A percentile compares a stretch with the other conserved stretches of the same genome.
Evolutionary conservation across 2,329 filamentous ascomycete genomes (phyloP).

Genomic region (Tolypocladium capitatum): DNA sequence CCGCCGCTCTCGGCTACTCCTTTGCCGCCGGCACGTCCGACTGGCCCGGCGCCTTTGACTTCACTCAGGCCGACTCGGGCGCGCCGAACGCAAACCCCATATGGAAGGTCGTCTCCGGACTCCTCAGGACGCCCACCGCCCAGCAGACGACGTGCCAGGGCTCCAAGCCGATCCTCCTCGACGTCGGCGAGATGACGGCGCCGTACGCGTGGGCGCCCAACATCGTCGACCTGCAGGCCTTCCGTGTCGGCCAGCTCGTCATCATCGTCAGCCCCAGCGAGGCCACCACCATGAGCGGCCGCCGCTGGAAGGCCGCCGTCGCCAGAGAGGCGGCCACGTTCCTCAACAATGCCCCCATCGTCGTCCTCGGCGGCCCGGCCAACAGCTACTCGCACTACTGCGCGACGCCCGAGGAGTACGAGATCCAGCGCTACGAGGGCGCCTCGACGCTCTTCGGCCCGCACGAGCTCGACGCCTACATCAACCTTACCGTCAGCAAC

Average conservation of each 20-base stretch:
- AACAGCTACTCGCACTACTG: slow-evolving; percentile 86
- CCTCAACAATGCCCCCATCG: slow-evolving; percentile 45
- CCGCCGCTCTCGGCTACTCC: slow-evolving; percentile 78
- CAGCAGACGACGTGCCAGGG: slow-evolving; percentile 65
- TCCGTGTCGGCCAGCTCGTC: slow-evolving; percentile 73
- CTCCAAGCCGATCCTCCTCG: slow-evolving; percentile 74
- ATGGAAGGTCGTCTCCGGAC: slow-evolving; percentile 62
- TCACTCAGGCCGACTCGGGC: slow-evolving; percentile 71
- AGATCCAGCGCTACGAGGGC: slow-evolving; percentile 84
- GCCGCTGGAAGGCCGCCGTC: slow-evolving; percentile 70
- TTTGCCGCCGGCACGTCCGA: slow-evolving; percentile 91
- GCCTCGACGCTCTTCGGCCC: slow-evolving; percentile 80
- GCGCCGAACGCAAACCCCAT: slow-evolving; percentile 58
- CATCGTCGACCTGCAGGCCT: slow-evolving; percentile 74
- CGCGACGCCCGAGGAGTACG: slow-evolving; percentile 66
- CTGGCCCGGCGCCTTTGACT: slow-evolving; percentile 83
- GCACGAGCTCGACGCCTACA: slow-evolving; percentile 72
- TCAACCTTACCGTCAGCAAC: slow-evolving; percentile 67
- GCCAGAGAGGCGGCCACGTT: slow-evolving; percentile 34
- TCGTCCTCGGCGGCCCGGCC: slow-evolving; percentile 76
- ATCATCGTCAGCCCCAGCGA: slow-evolving; percentile 79
- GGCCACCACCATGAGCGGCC: slow-evolving; percentile 82
- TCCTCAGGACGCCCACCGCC: slow-evolving; percentile 56
- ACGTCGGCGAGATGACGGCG: slow-evolving; percentile 64
- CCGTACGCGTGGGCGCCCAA: slow-evolving; percentile 89